Evolutionary conservation across 2,329 filamentous ascomycete species (phyloP).

Genomic region (Thielaviopsis musarum): DNA sequence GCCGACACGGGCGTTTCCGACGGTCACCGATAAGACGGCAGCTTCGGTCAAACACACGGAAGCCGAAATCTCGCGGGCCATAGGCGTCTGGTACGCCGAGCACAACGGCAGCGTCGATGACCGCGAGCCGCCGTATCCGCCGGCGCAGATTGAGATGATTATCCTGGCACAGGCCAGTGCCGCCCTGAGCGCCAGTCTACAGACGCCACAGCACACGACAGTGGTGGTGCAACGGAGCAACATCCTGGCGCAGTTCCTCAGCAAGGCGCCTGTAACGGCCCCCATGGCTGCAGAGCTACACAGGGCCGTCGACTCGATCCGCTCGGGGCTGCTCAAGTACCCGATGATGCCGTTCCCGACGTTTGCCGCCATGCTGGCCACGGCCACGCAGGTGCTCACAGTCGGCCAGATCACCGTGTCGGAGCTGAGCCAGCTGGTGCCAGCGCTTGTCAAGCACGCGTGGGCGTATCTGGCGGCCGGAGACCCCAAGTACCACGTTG

Average conservation of each 20-base stretch:
- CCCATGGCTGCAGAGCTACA: not conserved
- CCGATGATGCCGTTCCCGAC: constrained; percentile 35
- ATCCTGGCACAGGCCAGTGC: constrained; percentile 38
- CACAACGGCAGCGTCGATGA: constrained; percentile 55
- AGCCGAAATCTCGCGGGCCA: constrained; percentile 37
- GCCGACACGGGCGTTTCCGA: constrained; percentile 44
- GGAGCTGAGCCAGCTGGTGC: constrained; percentile 45
- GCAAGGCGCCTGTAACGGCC: constrained; percentile 24
- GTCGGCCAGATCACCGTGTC: not conserved
- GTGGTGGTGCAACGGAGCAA: constrained; percentile 41
- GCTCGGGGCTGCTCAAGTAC: constrained; percentile 27
- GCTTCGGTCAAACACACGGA: constrained; percentile 5
- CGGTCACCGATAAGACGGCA: constrained; percentile 14
- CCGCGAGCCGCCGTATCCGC: constrained; percentile 39
- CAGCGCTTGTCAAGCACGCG: constrained; percentile 50
- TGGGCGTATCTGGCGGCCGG: constrained; percentile 73
- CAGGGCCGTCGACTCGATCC: constrained; percentile 17
- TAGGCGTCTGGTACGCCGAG: constrained; percentile 50
- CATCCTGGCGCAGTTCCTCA: constrained; percentile 39
- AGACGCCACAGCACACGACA: constrained; percentile 23
- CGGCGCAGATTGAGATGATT: constrained; percentile 36
- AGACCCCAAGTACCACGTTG: constrained; percentile 84
- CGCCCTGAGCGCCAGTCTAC: constrained; percentile 32
- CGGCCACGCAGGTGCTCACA: constrained; percentile 14
- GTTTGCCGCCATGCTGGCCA: constrained; percentile 40